Conservation (phyloP, 2,329 filamentous ascomycete genomes). For the Colletotrichum spinosum region DNA sequence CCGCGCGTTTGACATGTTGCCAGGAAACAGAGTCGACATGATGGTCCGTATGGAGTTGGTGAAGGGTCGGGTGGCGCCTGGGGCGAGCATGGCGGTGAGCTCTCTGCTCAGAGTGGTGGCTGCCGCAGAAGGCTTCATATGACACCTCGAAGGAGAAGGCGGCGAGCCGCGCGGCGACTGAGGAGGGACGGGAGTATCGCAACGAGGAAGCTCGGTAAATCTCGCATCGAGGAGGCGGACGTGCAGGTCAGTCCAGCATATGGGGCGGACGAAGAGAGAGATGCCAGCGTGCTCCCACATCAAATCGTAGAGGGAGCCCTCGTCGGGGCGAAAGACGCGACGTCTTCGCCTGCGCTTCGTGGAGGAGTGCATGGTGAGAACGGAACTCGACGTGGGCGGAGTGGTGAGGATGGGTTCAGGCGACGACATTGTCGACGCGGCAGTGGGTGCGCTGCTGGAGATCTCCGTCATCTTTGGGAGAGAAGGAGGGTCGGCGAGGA, state of each 20-base stretch:
- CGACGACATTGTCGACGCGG: conserved; percentile 23
- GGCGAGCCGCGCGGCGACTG: conserved; percentile 41
- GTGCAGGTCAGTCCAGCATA: conserved; percentile 68
- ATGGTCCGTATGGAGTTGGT: conserved; percentile 57
- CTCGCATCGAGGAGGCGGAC: conserved; percentile 57
- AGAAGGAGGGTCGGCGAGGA: conserved; percentile 41
- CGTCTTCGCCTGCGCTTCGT: conserved; percentile 43
- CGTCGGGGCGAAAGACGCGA: conserved; percentile 54
- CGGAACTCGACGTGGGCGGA: conserved; percentile 22
- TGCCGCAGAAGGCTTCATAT: conserved; percentile 53
- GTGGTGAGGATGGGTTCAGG: conserved; percentile 28
- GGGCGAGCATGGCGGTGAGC: conserved; percentile 56
- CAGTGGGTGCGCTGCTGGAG: conserved; percentile 29
- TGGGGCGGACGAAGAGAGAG: conserved; percentile 63
- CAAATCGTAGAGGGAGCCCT: conserved; percentile 64
- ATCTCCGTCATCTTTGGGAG: conserved; percentile 24
- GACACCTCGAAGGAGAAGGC: conserved; percentile 50
- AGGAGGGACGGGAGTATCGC: conserved; percentile 54
- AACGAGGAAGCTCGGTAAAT: conserved; percentile 57
- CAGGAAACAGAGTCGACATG: conserved; percentile 58
- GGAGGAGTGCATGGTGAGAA: conserved; percentile 2
- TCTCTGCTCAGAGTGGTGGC: conserved; percentile 56
- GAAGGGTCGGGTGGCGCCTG: conserved; percentile 47
- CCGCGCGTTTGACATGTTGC: conserved; percentile 43
- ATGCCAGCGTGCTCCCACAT: conserved; percentile 60